A percentile compares a stretch with the other conserved stretches of the same genome.
phyloP scores from a whole-genome alignment of 148 eudicot species.

The Bassia scoparia region DNA sequence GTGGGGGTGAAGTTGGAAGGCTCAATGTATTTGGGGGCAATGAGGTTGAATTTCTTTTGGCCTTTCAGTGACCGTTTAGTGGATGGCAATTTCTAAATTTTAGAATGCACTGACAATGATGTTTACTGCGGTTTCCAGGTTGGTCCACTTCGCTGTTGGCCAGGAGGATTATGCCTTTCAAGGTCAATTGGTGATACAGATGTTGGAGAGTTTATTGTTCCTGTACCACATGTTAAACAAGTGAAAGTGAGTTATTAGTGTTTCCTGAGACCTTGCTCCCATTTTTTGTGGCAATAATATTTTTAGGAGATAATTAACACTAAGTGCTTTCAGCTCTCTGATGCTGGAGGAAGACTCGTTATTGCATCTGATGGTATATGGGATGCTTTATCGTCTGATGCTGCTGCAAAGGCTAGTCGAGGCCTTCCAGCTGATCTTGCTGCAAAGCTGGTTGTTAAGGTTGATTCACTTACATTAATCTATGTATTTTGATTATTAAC shows the following conservation, averaged over 20 bases:
- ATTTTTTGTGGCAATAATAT: neutral
- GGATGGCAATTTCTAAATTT: neutral
- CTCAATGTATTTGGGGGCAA: constrained; percentile 77
- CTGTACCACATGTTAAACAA: constrained; percentile 98
- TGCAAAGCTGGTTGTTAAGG: constrained; percentile 97
- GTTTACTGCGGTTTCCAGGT: constrained; percentile 39
- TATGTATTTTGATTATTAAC: constrained; percentile 6
- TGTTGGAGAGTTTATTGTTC: constrained; percentile 97
- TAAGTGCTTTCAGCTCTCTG: constrained; percentile 59
- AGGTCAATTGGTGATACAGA: constrained; percentile 98
- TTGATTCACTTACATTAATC: constrained; percentile 7
- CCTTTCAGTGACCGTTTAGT: neutral
- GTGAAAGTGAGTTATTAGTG: constrained; percentile 61
- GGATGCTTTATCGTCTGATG: constrained; percentile 86
- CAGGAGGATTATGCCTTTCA: constrained; percentile 97
- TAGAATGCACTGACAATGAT: neutral
- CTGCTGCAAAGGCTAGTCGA: constrained; percentile 84
- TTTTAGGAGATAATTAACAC: constrained; percentile 7
- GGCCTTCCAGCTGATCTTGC: constrained; percentile 97
- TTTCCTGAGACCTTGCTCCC: neutral
- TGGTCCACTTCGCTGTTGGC: constrained; percentile 99
- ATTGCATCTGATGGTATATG: constrained; percentile 98
- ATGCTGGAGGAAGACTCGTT: constrained; percentile 89
- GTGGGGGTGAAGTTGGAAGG: constrained; percentile 97
- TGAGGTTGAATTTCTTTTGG: constrained; percentile 47